phyloP scores from a whole-genome alignment of 306 rosid species.

The Lablab purpureus region DNA sequence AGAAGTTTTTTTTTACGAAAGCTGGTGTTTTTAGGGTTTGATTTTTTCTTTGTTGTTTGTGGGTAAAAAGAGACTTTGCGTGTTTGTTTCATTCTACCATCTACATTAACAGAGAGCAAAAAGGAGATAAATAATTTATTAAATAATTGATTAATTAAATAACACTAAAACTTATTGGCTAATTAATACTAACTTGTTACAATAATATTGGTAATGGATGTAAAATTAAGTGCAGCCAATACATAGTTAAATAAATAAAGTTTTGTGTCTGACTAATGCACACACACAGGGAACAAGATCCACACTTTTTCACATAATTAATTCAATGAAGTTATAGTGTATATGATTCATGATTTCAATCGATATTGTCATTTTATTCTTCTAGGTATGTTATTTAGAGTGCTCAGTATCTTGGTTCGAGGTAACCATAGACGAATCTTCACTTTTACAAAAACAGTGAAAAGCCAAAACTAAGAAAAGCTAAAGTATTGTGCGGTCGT shows the following conservation, averaged over 20 bases:
- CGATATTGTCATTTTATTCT: conserved; percentile 35
- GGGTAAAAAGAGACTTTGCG: neutral
- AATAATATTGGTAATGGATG: too few species aligned
- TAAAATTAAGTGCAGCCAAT: too few species aligned
- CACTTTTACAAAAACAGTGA: conserved; percentile 34
- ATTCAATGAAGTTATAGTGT: neutral
- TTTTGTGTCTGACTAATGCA: neutral
- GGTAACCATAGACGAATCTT: conserved; percentile 31
- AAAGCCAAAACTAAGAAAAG: conserved; percentile 30
- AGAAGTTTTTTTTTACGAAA: neutral
- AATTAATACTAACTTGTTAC: too few species aligned
- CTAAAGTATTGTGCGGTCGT: neutral
- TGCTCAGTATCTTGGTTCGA: neutral
- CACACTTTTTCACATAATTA: neutral
- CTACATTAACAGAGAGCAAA: too few species aligned
- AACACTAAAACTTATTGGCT: too few species aligned
- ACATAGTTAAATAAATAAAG: too few species aligned
- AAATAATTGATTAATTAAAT: too few species aligned
- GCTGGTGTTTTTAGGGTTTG: neutral
- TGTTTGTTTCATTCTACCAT: too few species aligned
- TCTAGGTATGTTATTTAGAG: neutral
- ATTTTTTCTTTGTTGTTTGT: neutral
- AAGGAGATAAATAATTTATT: too few species aligned
- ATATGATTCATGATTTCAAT: neutral
- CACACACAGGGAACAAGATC: neutral